Base-by-base conservation (phyloP, 2,329 filamentous ascomycete species). In the Colletotrichum viniferum region DNA sequence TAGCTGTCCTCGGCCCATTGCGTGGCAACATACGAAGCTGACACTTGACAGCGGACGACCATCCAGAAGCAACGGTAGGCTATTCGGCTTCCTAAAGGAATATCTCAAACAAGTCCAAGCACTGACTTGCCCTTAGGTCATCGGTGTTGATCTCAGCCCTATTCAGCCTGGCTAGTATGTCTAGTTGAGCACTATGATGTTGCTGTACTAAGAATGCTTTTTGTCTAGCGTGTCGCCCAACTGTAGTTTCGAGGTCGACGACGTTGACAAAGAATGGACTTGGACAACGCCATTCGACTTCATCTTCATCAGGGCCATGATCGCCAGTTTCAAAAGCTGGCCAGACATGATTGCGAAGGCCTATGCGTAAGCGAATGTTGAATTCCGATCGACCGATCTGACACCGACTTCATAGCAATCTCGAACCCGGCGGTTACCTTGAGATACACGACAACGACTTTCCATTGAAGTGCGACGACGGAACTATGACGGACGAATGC, bases 161-260 rank as follows among this genome's bases (percentile, higher is more conserved):
- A 83, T 85, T 24, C 84, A 85, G 56, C 83, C 84, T 2, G 55
- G 61, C 64, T 83, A 79, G 74, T 76, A 14, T 24, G 74, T 74
- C 9, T 6, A n/a, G 3, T 6, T 6, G 36, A 7, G 38, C 5
- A 3, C 9, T n/a, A 12, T 43, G 2, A 12, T 9, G 1, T 43
- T 43, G 3, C 5, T 43, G 9, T n/a, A 43, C 38, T n/a, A n/a
- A 43, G 16, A 43, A 5, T 43, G 18, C 1, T 43, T 3, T 12
- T 3, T 72, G 52, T 55, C 32, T 21, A 80, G 78, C 63, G 84
- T 87, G 5, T 86, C 87, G 1, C 83, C 85, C 0, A 89, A 89
- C 73, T 82, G 86, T 55, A 79, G 79, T 9, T 89, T 89, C 76
- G 83, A 86, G 55, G 79, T 86, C 69, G 84, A 86, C 66, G 83